Percentiles rank a stretch among this genome's conserved stretches.
Conservation (phyloP, 2,329 filamentous ascomycete species). For the Aureobasidium sp. region DNA sequence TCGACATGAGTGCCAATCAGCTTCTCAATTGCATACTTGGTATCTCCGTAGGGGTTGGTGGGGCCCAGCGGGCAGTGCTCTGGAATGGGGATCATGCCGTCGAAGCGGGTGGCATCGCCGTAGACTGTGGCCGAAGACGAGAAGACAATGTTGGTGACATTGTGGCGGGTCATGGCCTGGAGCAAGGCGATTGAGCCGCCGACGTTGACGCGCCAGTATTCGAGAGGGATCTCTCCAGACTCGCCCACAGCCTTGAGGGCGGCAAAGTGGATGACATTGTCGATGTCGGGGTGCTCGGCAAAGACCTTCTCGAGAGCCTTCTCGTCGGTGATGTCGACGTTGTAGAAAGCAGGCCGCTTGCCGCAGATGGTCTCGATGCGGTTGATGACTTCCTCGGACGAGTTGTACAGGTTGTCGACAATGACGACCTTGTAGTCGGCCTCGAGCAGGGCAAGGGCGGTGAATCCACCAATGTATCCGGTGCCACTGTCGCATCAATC, state of each 20-base stretch:
- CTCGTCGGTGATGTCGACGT: constrained; percentile 84
- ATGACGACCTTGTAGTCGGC: constrained; percentile 96
- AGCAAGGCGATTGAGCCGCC: constrained; percentile 84
- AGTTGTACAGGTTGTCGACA: constrained; percentile 96
- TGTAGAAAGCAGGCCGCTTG: constrained; percentile 76
- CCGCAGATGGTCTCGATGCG: constrained; percentile 91
- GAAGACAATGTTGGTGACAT: constrained; percentile 96
- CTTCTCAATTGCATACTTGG: constrained; percentile 84
- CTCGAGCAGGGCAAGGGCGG: constrained; percentile 80
- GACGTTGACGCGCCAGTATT: constrained; percentile 98
- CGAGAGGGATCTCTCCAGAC: constrained; percentile 84
- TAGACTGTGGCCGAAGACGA: constrained; percentile 97
- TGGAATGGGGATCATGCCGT: constrained; percentile 98
- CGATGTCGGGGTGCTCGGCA: constrained; percentile 79
- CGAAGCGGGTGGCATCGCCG: constrained; percentile 90
- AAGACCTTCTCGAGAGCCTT: constrained; percentile 80
- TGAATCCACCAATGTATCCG: constrained; percentile 99
- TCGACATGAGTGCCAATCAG: constrained; percentile 89
- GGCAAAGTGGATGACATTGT: constrained; percentile 98
- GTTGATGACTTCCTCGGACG: constrained; percentile 81
- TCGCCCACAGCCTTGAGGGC: constrained; percentile 97
- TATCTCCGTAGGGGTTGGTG: constrained; percentile 96
- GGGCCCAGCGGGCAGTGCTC: constrained; percentile 93
- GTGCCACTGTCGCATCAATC: constrained; percentile 61
- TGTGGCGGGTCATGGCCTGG: constrained; percentile 77